Percentiles rank a stretch among this genome's conserved stretches.
Evolutionary conservation across 2,329 filamentous ascomycete species (phyloP).

Genomic region (Sarocladiaceae sp.): DNA sequence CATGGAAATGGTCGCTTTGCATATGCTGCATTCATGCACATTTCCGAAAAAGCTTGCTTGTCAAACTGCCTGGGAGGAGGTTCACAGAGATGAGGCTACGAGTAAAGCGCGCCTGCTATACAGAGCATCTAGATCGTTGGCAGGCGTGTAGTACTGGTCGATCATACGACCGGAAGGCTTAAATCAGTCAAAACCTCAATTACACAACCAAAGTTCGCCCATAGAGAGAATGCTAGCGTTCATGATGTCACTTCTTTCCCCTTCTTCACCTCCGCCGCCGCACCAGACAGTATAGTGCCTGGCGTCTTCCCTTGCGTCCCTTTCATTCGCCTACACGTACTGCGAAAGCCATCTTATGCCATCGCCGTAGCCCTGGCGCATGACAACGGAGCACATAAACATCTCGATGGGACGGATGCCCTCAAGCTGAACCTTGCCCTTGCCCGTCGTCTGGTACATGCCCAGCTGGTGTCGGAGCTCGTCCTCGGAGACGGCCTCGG

Average conservation of each 20-base stretch:
- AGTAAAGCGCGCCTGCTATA: too few species aligned
- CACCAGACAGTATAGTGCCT: too few species aligned
- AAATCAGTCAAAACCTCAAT: conserved; percentile 15
- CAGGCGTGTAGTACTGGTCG: neutral
- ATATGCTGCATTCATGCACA: too few species aligned
- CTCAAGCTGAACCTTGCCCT: conserved; percentile 89
- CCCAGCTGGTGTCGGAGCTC: conserved; percentile 88
- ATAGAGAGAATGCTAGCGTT: conserved; percentile 24
- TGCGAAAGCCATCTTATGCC: conserved; percentile 88
- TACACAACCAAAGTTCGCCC: conserved; percentile 28
- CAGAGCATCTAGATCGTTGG: too few species aligned
- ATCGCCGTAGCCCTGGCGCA: conserved; percentile 93
- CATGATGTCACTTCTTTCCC: conserved; percentile 22
- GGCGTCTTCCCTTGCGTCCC: conserved; percentile 10
- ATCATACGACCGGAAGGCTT: neutral
- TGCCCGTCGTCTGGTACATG: conserved; percentile 92
- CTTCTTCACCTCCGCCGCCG: conserved; percentile 12
- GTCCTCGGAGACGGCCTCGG: conserved; percentile 90
- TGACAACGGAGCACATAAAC: conserved; percentile 98
- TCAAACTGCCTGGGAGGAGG: too few species aligned
- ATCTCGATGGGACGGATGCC: conserved; percentile 93
- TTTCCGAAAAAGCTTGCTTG: too few species aligned
- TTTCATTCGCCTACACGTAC: conserved; percentile 61
- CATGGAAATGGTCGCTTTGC: too few species aligned
- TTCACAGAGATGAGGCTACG: too few species aligned